These are phyloP conservation scores for Craterostigma plantagineum DNA, from an alignment of 257 asterid genomes.

Conservation along the genomic window DNA sequence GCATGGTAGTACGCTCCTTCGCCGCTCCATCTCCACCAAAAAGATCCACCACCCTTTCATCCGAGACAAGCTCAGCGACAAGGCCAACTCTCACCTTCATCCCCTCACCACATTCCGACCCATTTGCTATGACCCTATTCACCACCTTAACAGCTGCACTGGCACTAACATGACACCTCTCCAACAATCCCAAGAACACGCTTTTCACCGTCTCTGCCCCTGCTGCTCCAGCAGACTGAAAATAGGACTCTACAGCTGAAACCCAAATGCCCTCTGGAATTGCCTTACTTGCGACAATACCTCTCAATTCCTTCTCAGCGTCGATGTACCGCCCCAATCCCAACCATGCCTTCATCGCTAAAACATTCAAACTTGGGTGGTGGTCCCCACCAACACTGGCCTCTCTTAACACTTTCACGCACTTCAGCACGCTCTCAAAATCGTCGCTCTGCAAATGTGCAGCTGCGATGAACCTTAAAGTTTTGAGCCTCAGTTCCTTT, in stretches of 20 bases:
- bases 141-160: slow-evolving; percentile 67
- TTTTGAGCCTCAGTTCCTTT: slow-evolving; percentile 74
- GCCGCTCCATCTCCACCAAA: slow-evolving; percentile 53
- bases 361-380: slow-evolving; percentile 84
- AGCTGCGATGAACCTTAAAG: slow-evolving; percentile 77
- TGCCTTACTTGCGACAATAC: slow-evolving; percentile 67
- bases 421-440: slow-evolving; percentile 79
- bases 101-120: slow-evolving; percentile 41
- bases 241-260: slow-evolving; percentile 82
- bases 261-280: slow-evolving; percentile 96
- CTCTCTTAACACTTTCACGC: slow-evolving; percentile 76
- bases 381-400: slow-evolving; percentile 47
- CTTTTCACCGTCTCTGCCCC: slow-evolving; percentile 77
- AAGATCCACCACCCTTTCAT: slow-evolving; percentile 75
- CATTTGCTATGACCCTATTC: slow-evolving; percentile 56
- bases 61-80: slow-evolving; percentile 68
- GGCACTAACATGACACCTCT: slow-evolving; percentile 74
- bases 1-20: slow-evolving; percentile 83
- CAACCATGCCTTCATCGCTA: slow-evolving; percentile 98
- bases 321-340: slow-evolving; percentile 67
- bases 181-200: slow-evolving; percentile 69
- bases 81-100: slow-evolving; percentile 52
- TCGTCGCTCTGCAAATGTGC: slow-evolving; percentile 85
- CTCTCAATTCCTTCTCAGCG: slow-evolving; percentile 91
- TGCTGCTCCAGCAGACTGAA: slow-evolving; percentile 75